Evolutionary conservation across 2,329 filamentous ascomycete genomes (phyloP).

Genomic region (Alternaria triticina): DNA sequence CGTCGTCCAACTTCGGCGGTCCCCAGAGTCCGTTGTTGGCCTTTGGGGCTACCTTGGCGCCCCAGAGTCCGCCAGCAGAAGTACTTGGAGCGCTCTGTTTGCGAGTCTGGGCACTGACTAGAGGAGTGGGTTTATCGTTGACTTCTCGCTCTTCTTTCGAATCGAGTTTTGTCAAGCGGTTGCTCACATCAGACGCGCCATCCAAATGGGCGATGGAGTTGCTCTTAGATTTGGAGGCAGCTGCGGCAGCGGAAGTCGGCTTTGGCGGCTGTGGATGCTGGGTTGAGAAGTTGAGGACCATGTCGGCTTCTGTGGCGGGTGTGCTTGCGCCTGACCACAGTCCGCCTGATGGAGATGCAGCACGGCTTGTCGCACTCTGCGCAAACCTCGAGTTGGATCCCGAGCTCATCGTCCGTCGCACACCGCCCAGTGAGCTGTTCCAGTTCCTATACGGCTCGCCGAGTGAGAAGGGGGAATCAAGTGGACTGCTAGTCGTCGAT

Average conservation of each 20-base stretch:
- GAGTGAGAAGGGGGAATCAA: constrained; percentile 38
- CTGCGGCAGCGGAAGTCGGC: constrained; percentile 15
- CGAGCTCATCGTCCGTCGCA: constrained; percentile 47
- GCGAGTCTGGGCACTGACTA: constrained; percentile 28
- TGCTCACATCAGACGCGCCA: constrained; percentile 10
- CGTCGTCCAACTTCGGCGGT: constrained; percentile 40
- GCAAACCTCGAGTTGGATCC: constrained; percentile 33
- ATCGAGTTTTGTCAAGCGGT: constrained; percentile 17
- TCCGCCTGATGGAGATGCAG: constrained; percentile 37
- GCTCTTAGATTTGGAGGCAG: background rate
- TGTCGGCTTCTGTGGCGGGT: constrained; percentile 32
- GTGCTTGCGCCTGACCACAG: constrained; percentile 49
- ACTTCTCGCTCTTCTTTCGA: constrained; percentile 39
- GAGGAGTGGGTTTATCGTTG: constrained; percentile 39
- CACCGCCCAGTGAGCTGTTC: constrained; percentile 50
- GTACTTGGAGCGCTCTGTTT: constrained; percentile 13
- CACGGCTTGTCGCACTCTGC: constrained; percentile 24
- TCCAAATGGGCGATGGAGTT: constrained; percentile 11
- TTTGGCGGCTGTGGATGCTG: constrained; percentile 26
- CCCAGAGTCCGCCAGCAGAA: constrained; percentile 36
- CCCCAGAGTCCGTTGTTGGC: constrained; percentile 53
- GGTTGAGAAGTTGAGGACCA: constrained; percentile 43
- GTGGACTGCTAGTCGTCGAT: constrained; percentile 29
- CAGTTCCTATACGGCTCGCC: constrained; percentile 39
- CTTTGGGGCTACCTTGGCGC: constrained; percentile 22